Base-by-base conservation (phyloP, 169 alveolate genomes). In the Amoebophrya sp. region DNA sequence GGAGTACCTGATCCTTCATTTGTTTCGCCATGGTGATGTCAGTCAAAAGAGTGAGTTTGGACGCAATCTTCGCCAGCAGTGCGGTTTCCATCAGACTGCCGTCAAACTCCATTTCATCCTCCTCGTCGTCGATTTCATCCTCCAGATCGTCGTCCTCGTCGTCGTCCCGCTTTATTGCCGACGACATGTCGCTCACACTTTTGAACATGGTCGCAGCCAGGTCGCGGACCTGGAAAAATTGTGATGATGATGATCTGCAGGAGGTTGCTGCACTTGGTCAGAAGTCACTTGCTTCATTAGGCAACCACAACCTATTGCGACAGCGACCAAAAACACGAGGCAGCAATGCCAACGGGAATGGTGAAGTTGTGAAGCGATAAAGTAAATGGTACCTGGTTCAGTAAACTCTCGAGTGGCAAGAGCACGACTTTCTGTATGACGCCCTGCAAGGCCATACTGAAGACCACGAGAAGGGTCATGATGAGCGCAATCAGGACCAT, bases 21-120 rank as follows among this genome's bases (percentile, higher is more conserved):
- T 66, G 83, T 66, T 25, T 66, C 83, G 83, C 83, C 83, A 66
- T 66, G 83, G 83, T 66, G 83, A 66, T 66, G 83, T 66, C 83
- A 2, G 29, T 18, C 10, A 66, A 25, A 2, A 66, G 18, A 18
- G 83, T 66, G 38, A 66, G 83, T n/a, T 66, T 66, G 35, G 29
- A 25, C 35, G 83, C 83, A 25, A 66, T 66, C 35, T 66, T 66
- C 12, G 38, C 83, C 83, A 66, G 35, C 12, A 66, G 35, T 7
- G 83, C 83, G 35, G 83, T 66, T 25, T 66, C 83, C 83, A 66
- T 66, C 83, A 66, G 1, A 2, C 35, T 25, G 83, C 35, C 83
- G 38, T 66, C 35, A 66, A 18, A 66, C 66, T 47, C 66, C 29
- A 7, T 25, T 25, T 66, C 83, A 0, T 66, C 83, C 83, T 66